Evolutionary conservation across 257 asterid species (phyloP), one percentile per base, ranked within the genome.

Genomic region (Salvia hispanica): DNA sequence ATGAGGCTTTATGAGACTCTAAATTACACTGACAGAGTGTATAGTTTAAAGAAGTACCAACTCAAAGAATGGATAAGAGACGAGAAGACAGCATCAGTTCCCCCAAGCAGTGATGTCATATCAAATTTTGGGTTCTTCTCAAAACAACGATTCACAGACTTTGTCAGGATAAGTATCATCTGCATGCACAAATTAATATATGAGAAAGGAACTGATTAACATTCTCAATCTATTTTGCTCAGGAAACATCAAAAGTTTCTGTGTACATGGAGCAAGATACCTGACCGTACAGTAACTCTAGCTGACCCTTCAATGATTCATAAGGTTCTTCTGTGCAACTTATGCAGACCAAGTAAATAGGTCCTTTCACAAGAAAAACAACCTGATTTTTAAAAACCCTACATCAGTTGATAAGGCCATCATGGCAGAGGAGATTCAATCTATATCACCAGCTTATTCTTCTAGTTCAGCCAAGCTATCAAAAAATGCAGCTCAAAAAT

Each of bases 111-210:
- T 36, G 97, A 86, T 58, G 96, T 91, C 99, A 94, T 88, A 74
- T 94, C 99, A 77, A 87, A 94, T 71, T 94, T 94, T 25, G 99
- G 83, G 52, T 94, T 94, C 91, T 80, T 94, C 96, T 91, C 98
- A 39, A 91, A 94, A 74, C 99, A 91, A 73, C 89, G 88, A 81
- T 94, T 82, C 52, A 94, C 88, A 44, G 98, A 94, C 81, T 94
- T 94, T 13, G 99, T 94, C 66, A 94, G 96, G 71, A 94, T 91
- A 77, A 94, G 89, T 73, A 94, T 84, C 93, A 91, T 85, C 99
- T 94, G 96, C 91, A 78, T 64, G 64, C 50, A 63, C 56, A 65
- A 73, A 73, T 8, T 21, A 56, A 52, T 59, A 56, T n/a, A 75
- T 70, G 74, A 78, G 73, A 48, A 72, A 33, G 39, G 63, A 52